Evolutionary conservation across 78 protist species (phyloP).

Genomic region (Dictyostelium intermedium): DNA sequence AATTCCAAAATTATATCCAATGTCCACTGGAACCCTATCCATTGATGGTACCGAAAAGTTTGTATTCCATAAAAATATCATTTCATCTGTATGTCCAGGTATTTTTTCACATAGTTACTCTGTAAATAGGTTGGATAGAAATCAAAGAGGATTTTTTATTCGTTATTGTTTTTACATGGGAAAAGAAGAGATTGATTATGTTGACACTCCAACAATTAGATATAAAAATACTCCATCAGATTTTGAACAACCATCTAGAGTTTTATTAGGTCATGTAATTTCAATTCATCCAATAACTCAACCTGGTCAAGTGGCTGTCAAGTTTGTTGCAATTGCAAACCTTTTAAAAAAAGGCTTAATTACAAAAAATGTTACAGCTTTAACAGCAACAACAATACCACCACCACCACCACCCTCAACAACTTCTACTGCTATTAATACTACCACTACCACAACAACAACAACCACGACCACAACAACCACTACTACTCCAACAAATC

Average conservation of each 20-base stretch:
- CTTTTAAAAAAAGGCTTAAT: background rate
- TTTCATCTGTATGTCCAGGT: background rate
- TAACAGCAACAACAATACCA: background rate
- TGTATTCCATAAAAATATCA: background rate
- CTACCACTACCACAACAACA: background rate
- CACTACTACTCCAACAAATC: background rate
- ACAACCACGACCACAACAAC: background rate
- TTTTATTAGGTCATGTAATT: background rate
- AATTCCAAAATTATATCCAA: background rate
- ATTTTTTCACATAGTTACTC: background rate
- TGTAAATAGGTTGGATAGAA: background rate
- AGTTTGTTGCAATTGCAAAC: background rate
- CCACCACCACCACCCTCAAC: background rate
- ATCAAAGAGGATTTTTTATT: background rate
- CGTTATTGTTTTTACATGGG: background rate
- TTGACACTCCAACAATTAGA: background rate
- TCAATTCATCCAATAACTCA: too few species aligned
- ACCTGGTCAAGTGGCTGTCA: background rate
- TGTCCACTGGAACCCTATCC: background rate
- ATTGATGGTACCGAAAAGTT: background rate
- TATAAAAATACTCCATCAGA: background rate
- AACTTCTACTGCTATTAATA: too few species aligned
- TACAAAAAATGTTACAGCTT: background rate
- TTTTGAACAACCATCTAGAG: background rate
- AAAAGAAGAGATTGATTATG: background rate